Evolutionary conservation across 768 basidiomycete genomes (phyloP).

Genomic region (Boletellus ananiceps): DNA sequence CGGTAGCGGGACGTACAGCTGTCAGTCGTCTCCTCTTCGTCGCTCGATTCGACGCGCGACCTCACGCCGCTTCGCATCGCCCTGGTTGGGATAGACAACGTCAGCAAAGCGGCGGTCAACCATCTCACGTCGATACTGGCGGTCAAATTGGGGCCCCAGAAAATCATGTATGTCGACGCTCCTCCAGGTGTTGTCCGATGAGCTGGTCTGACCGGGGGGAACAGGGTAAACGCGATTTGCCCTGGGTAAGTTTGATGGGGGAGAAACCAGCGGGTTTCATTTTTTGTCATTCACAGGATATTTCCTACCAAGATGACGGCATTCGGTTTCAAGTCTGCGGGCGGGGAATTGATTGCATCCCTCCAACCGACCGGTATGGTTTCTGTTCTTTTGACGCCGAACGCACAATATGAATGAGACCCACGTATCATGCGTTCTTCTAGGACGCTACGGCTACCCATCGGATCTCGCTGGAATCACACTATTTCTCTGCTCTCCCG

Average conservation of each 20-base stretch:
- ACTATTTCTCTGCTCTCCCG: conserved; percentile 66
- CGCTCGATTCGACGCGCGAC: not conserved
- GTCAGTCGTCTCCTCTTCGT: conserved; percentile 43
- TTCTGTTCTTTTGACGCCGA: not conserved
- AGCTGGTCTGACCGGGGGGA: not conserved
- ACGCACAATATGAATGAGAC: not conserved
- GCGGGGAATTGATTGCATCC: conserved; percentile 48
- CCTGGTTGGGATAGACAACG: conserved; percentile 46
- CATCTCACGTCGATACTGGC: conserved; percentile 75
- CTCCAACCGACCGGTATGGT: conserved; percentile 62
- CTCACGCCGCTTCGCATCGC: not conserved
- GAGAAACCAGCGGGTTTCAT: too few relatives aligned
- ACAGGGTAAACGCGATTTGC: conserved; percentile 77
- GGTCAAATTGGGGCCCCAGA: conserved; percentile 51
- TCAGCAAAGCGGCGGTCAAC: conserved; percentile 86
- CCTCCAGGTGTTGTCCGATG: too few relatives aligned
- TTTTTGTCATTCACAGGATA: conserved; percentile 36
- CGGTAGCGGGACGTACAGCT: conserved; percentile 73
- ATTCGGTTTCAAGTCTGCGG: conserved; percentile 54
- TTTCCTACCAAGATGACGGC: conserved; percentile 88
- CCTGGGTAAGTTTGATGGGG: conserved; percentile 52
- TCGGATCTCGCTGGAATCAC: conserved; percentile 69
- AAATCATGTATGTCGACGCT: conserved; percentile 56
- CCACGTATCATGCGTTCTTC: not conserved
- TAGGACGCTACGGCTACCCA: conserved; percentile 62